Evolutionary conservation across 495 filamentous ascomycete genomes (phyloP).

Genomic region (Pseudomonodictys pantanalensis): DNA sequence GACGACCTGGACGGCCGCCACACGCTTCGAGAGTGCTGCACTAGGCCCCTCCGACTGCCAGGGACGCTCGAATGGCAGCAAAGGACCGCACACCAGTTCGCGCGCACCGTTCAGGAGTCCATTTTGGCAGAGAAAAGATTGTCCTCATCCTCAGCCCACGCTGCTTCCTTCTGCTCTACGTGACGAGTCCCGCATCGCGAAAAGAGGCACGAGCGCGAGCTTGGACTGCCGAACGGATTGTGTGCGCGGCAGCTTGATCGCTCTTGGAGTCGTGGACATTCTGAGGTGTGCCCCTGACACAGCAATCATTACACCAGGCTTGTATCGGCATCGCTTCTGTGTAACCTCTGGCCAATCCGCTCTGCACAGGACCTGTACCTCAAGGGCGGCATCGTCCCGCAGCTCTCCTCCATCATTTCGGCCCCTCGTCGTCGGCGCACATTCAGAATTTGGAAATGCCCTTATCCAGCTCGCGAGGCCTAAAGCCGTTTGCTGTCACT

Average conservation of each 20-base stretch:
- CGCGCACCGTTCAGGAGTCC: neutral
- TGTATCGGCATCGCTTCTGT: constrained; percentile 5
- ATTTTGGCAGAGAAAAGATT: too few species aligned
- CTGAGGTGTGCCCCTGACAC: constrained; percentile 15
- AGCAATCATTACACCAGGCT: constrained; percentile 2
- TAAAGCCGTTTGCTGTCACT: neutral
- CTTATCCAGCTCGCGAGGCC: neutral
- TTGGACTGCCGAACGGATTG: neutral
- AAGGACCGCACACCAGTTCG: constrained; percentile 5
- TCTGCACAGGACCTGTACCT: neutral
- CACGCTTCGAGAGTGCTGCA: neutral
- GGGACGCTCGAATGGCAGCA: constrained; percentile 7
- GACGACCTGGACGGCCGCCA: neutral
- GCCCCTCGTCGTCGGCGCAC: neutral
- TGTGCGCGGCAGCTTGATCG: constrained; percentile 6
- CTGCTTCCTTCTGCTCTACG: neutral
- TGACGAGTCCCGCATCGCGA: neutral
- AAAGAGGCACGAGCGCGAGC: constrained; percentile 5
- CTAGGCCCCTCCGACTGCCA: neutral
- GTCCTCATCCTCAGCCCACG: neutral
- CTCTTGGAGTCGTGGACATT: neutral
- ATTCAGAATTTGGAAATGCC: constrained; percentile 2
- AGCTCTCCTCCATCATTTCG: neutral
- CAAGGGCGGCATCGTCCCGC: constrained; percentile 18
- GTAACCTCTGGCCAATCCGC: constrained; percentile 23